Evolutionary conservation across 2,329 filamentous ascomycete genomes (phyloP).

Genomic region (Hypoxylon sp.): DNA sequence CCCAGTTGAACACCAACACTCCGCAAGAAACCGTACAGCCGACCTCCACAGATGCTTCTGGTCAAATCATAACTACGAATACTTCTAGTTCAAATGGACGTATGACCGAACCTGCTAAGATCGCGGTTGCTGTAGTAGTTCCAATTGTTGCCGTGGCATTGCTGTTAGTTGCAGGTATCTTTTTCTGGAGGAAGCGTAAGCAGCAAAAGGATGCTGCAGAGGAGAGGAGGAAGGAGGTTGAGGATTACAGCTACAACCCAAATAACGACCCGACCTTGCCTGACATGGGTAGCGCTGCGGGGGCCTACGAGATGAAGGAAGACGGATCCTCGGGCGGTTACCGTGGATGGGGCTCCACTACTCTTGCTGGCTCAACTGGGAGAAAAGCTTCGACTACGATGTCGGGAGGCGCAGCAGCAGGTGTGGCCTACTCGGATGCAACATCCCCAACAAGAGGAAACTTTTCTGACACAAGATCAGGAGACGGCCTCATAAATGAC

Average conservation of each 20-base stretch:
- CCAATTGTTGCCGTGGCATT: conserved; percentile 91
- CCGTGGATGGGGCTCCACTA: conserved; percentile 92
- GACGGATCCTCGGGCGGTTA: conserved; percentile 81
- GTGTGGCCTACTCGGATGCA: conserved; percentile 79
- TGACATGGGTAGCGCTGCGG: conserved; percentile 64
- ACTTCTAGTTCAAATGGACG: conserved; percentile 42
- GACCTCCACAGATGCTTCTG: conserved; percentile 42
- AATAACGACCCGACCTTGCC: conserved; percentile 89
- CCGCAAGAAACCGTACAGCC: conserved; percentile 26
- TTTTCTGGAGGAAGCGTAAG: conserved; percentile 91
- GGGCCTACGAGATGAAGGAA: conserved; percentile 82
- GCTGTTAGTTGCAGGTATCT: conserved; percentile 81
- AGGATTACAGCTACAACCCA: conserved; percentile 98
- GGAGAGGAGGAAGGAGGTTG: conserved; percentile 92
- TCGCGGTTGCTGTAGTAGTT: conserved; percentile 93
- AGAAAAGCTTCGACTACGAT: conserved; percentile 92
- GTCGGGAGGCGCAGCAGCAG: conserved; percentile 78
- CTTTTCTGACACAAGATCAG: conserved; percentile 78
- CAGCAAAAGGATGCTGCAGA: conserved; percentile 88
- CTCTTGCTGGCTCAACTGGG: conserved; percentile 75
- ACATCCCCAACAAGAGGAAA: conserved; percentile 77
- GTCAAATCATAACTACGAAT: conserved; percentile 41
- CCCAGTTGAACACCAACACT: conserved; percentile 40
- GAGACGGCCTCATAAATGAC: conserved; percentile 74
- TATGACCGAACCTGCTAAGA: conserved; percentile 76